Percentiles rank a stretch among this genome's conserved stretches.
Evolutionary conservation across 345 rosid species (phyloP).

Genomic region (Leavenworthia alabamica): DNA sequence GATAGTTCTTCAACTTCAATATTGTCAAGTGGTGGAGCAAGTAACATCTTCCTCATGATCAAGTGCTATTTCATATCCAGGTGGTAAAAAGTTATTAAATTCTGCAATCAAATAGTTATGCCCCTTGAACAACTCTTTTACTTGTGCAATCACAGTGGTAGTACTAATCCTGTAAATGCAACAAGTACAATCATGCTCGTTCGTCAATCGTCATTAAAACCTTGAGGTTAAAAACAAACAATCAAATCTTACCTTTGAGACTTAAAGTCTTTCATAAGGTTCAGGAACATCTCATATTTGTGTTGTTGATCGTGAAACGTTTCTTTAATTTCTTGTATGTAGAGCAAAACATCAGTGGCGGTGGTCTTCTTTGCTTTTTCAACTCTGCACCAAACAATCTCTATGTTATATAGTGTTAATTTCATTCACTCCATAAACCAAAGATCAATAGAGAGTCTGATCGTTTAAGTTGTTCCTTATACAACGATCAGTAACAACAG

Average conservation of each 20-base stretch:
- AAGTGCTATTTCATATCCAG: slow-evolving; percentile 69
- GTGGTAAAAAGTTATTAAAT: slow-evolving; percentile 80
- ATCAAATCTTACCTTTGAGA: slow-evolving; percentile 51
- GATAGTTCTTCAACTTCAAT: background rate
- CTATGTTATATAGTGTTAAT: background rate
- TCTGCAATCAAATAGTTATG: slow-evolving; percentile 73
- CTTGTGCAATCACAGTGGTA: slow-evolving; percentile 69
- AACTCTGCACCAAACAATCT: slow-evolving; percentile 5
- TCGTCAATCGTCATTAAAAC: too few relatives aligned
- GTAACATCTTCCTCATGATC: slow-evolving; percentile 42
- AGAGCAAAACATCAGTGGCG: slow-evolving; percentile 45
- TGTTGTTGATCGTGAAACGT: slow-evolving; percentile 82
- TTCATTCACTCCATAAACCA: too few relatives aligned
- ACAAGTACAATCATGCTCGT: too few relatives aligned
- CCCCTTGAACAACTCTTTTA: slow-evolving; percentile 77
- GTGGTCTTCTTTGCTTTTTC: slow-evolving; percentile 57
- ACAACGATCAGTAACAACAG: too few relatives aligned
- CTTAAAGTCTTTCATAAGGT: slow-evolving; percentile 81
- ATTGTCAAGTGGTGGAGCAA: slow-evolving; percentile 32
- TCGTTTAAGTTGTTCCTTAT: too few relatives aligned
- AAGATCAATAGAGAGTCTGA: too few relatives aligned
- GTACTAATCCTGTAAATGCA: slow-evolving; percentile 65
- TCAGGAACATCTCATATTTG: slow-evolving; percentile 62
- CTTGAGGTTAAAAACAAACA: background rate
- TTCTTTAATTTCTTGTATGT: slow-evolving; percentile 71